Base-by-base conservation (phyloP, 805 yeast species). In the Yamadazyma takamatsuzukensis region DNA sequence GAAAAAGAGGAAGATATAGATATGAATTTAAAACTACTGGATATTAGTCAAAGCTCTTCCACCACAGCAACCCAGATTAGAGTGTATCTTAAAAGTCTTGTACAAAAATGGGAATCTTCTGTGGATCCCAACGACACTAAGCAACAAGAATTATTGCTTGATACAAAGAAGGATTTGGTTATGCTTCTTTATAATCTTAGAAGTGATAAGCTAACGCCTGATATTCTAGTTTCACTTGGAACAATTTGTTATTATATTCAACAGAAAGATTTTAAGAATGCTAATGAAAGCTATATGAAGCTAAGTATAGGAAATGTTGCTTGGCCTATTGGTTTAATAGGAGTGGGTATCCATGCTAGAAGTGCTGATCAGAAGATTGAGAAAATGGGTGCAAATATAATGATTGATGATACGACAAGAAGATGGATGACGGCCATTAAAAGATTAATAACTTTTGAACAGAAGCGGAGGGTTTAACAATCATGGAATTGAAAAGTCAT, bases 301-400 rank as follows among this genome's bases (percentile, higher is more conserved):
- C 59, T 87, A 36, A 80, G 90, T 49, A 80, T 87, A 12, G 96
- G 96, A 1, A 84, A 85, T 45, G 86, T 83, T 2, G 89, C 93
- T 4, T 87, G 95, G 95, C 96, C 96, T 2, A 82, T 86, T 43
- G 96, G 96, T 17, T 83, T 87, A 10, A 64, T 77, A 6, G 75
- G 75, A 36, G 82, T 87, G 11, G 87, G 93, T 30, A 84, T 87
- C 37, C 96, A 86, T 52, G 80, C 78, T 8, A 61, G 95, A 39
- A 73, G 79, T 34, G 78, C 83, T 1, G 78, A 74, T 32, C 66
- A 70, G 36, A 74, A 72, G 43, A 72, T 81, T 21, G 68, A 67
- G 28, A 47, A 50, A 27, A 53, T 53, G 38, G 61, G 65, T 18
- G 80, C 93, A 10, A 83, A 83, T 51, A 81, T 87, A 19, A 80